Evolutionary conservation across 2,329 filamentous ascomycete species (phyloP), one percentile per base, ranked within the genome.

Genomic region (Juglanconis oblonga): DNA sequence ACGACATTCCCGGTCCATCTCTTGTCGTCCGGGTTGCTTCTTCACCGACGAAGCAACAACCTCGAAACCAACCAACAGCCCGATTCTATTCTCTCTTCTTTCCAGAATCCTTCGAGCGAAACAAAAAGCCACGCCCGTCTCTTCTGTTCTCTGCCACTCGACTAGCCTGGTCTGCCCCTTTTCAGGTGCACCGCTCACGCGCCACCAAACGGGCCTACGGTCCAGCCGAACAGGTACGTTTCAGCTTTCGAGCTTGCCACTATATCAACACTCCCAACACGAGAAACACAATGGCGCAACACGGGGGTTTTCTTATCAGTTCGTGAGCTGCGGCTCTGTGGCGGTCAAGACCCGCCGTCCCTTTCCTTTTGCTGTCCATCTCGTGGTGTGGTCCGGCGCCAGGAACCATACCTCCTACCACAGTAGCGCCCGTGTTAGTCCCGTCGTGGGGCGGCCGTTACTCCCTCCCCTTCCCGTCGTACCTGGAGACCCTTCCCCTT

Each of bases 181-280:
- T 24, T 29, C 45, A 31, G 17, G 3, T 17, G 17, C 45, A 48
- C 17, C 24, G 9, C 4, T 32, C 7, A 9, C 24, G 17, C 45
- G 45, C 44, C 13, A 45, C n/a, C 44, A 4, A 57, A 52, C 38
- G 50, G 54, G 57, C 49, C 48, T 47, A 57, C 29, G 31, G 17
- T 35, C 52, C 52, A 57, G 54, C 49, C 50, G 24, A 55, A 42
- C 44, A 55, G 58, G 61, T 63, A 63, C 51, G 61, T 63, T 47
- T 32, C 33, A 52, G 8, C 32, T 36, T 50, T 42, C 36, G 5
- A 48, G 31, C 11, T 49, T 32, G 33, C 42, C 29, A 29, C 42
- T 14, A 36, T 5, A n/a, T 14, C 31, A 35, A 48, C 29, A 49
- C 40, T 53, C 53, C 38, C 10, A 5, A 35, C 32, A 48, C 17